A percentile compares a stretch with the other conserved stretches of the same genome.
Conservation (phyloP, 495 filamentous ascomycete species). For the Tuber indicum region DNA sequence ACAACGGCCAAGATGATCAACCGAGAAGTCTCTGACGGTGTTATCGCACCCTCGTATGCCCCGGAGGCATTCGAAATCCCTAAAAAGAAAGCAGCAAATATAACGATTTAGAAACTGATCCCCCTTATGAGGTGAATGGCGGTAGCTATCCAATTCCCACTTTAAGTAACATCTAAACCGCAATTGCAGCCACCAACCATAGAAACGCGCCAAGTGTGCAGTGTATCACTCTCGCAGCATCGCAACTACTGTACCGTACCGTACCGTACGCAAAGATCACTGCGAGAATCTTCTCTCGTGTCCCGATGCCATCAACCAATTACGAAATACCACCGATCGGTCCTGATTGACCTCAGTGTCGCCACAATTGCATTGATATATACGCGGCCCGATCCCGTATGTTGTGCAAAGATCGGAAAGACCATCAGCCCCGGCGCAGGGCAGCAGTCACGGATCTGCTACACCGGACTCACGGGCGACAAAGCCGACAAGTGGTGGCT, state of each 20-base stretch:
- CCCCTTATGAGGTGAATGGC: conserved; percentile 53
- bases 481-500: conserved; percentile 99
- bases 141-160: conserved; percentile 23
- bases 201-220: conserved; percentile 75
- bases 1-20: conserved; percentile 93
- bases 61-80: conserved; percentile 81
- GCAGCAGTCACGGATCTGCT: conserved; percentile 95
- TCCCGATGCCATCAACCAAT: conserved; percentile 76
- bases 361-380: conserved; percentile 96
- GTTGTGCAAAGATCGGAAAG: conserved; percentile 95
- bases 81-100: conserved; percentile 93
- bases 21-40: conserved; percentile 92
- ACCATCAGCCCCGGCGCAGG: conserved; percentile 90
- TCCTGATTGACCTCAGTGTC: conserved; percentile 81
- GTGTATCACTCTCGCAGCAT: conserved; percentile 74
- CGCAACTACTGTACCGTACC: too few species aligned
- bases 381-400: conserved; percentile 97
- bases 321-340: conserved; percentile 65
- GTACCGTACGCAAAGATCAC: conserved; percentile 74
- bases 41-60: conserved; percentile 85
- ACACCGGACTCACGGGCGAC: conserved; percentile 91
- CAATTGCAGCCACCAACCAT: conserved; percentile 52
- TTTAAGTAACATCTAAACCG: background rate
- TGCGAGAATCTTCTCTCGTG: conserved; percentile 71
- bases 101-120: conserved; percentile 86